These are phyloP conservation scores for Talaromyces sp. DNA, from an alignment of 2,329 filamentous ascomycete species.

Conservation along the genomic window DNA sequence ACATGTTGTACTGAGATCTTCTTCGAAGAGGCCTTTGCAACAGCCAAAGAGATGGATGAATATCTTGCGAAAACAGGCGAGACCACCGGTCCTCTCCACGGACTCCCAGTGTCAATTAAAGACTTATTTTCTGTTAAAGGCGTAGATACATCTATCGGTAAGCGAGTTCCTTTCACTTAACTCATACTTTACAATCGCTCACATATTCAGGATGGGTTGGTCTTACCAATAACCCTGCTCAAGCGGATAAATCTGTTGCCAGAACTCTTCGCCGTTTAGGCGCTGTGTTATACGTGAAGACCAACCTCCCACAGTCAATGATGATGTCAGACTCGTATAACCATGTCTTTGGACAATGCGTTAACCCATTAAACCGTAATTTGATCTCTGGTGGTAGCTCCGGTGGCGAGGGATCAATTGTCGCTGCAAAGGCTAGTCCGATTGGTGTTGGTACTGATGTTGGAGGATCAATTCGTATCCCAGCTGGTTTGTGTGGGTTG, in stretches of 20 bases:
- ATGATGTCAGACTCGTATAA: slow-evolving; percentile 33
- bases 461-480: slow-evolving; percentile 59
- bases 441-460: slow-evolving; percentile 59
- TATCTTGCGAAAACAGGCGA: slow-evolving; percentile 41
- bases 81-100: slow-evolving; percentile 61
- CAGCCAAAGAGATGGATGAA: slow-evolving; percentile 50
- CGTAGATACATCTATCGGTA: slow-evolving; percentile 29
- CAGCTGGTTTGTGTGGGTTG: slow-evolving; percentile 58
- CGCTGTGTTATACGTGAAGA: slow-evolving; percentile 29
- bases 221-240: slow-evolving; percentile 23
- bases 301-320: slow-evolving; percentile 29
- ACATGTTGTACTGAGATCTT: slow-evolving; percentile 55
- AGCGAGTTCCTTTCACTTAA: no score
- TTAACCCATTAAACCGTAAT: slow-evolving; percentile 56
- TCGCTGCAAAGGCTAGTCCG: slow-evolving; percentile 53
- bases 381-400: slow-evolving; percentile 58
- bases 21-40: slow-evolving; percentile 52
- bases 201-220: slow-evolving; percentile 27
- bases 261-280: slow-evolving; percentile 25
- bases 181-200: background rate
- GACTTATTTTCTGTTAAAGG: slow-evolving; percentile 33
- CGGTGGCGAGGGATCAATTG: slow-evolving; percentile 57
- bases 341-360: slow-evolving; percentile 57
- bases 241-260: slow-evolving; percentile 25
- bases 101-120: slow-evolving; percentile 57